Evolutionary conservation across 306 rosid genomes (phyloP).

Genomic region (Cucurbita argyrosperma): DNA sequence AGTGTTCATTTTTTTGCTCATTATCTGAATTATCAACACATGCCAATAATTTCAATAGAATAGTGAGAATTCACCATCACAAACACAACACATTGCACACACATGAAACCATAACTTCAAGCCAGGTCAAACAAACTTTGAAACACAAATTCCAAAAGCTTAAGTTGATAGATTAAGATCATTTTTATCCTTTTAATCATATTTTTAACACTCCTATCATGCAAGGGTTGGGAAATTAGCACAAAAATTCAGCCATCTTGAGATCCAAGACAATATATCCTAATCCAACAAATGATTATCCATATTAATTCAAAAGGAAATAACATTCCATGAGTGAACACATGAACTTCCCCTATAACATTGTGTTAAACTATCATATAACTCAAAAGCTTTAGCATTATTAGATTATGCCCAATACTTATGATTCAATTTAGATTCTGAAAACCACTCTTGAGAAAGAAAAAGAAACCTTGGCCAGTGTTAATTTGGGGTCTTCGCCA

Average conservation of each 20-base stretch:
- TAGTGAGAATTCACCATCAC: neutral
- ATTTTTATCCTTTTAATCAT: neutral
- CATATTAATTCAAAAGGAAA: neutral
- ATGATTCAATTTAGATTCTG: neutral
- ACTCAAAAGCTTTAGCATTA: neutral
- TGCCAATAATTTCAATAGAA: neutral
- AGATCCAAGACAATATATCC: too few relatives aligned
- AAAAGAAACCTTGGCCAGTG: slow-evolving; percentile 64
- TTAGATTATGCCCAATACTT: neutral
- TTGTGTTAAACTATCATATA: neutral
- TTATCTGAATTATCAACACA: slow-evolving; percentile 33
- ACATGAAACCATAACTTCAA: neutral
- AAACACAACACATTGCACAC: neutral
- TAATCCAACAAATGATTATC: neutral
- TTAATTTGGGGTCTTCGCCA: slow-evolving; percentile 89
- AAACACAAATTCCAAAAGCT: neutral
- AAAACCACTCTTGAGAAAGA: neutral
- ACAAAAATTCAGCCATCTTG: neutral
- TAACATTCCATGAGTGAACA: neutral
- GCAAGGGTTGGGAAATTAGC: neutral
- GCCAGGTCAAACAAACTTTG: neutral
- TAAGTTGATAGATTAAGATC: neutral
- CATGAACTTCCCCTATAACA: neutral
- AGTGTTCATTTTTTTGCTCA: slow-evolving; percentile 76
- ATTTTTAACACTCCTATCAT: neutral